Conservation (phyloP, 2,329 filamentous ascomycete genomes). For the Verticillium zaregamsianum region DNA sequence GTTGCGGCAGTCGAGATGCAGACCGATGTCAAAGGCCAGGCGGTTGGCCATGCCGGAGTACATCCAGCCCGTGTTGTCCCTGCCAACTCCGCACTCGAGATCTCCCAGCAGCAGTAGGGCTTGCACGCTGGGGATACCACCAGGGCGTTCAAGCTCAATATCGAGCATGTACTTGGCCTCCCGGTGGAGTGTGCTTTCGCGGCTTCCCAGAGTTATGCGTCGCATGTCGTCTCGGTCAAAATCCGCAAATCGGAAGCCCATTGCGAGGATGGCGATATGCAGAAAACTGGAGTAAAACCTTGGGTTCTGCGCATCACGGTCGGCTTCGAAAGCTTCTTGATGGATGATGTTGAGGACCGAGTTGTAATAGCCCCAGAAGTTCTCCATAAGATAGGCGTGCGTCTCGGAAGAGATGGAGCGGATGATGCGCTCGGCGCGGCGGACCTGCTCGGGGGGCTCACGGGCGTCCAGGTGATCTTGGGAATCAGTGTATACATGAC, state of each 20-base stretch:
- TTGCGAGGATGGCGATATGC: constrained; percentile 47
- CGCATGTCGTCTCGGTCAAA: constrained; percentile 43
- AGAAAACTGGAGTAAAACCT: constrained; percentile 49
- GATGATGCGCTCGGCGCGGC: constrained; percentile 43
- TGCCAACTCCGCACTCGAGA: constrained; percentile 47
- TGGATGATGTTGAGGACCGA: constrained; percentile 44
- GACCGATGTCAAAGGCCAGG: constrained; percentile 41
- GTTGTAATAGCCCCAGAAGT: constrained; percentile 51
- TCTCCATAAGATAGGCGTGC: constrained; percentile 46
- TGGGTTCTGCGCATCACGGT: constrained; percentile 37
- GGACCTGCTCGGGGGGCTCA: constrained; percentile 39
- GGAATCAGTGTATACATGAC: constrained; percentile 42
- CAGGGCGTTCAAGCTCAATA: constrained; percentile 46
- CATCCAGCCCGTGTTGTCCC: constrained; percentile 52
- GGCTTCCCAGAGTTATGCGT: constrained; percentile 37
- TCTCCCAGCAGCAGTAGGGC: constrained; percentile 48
- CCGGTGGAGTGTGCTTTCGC: constrained; percentile 47
- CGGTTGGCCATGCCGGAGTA: constrained; percentile 46
- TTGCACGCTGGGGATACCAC: constrained; percentile 48
- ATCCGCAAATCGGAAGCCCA: constrained; percentile 48
- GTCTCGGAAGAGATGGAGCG: constrained; percentile 38
- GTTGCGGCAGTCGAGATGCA: constrained; percentile 40
- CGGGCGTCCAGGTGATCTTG: constrained; percentile 27
- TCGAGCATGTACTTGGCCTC: constrained; percentile 53
- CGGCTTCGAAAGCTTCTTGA: constrained; percentile 42